phyloP scores from a whole-genome alignment of 164 flowering plant genomes.

The Liquidambar formosana region DNA sequence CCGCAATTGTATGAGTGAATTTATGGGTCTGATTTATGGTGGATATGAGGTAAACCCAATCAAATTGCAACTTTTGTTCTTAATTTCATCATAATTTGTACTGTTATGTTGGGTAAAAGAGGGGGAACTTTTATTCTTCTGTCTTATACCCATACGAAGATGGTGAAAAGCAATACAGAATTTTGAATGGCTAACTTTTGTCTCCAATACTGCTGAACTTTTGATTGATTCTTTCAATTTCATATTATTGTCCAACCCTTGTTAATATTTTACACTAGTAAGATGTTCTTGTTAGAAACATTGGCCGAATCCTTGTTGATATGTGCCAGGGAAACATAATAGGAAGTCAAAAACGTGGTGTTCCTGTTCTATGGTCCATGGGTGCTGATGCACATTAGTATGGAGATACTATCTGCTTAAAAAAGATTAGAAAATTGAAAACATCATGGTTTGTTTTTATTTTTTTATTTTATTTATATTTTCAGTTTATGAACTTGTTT shows the following conservation, averaged over 20 bases:
- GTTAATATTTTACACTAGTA: too few relatives aligned
- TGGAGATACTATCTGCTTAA: not conserved
- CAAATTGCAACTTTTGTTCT: not conserved
- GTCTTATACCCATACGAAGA: not conserved
- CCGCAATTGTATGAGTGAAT: conserved; percentile 98
- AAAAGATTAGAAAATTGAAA: not conserved
- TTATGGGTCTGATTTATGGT: conserved; percentile 92
- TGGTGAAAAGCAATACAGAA: too few relatives aligned
- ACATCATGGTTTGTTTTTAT: not conserved
- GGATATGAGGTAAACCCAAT: conserved; percentile 69
- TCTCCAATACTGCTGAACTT: too few relatives aligned
- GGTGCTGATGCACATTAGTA: not conserved
- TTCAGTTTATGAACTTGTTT: not conserved
- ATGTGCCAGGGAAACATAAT: too few relatives aligned
- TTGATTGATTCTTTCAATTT: too few relatives aligned
- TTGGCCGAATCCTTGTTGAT: too few relatives aligned
- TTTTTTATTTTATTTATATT: not conserved
- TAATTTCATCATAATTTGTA: not conserved
- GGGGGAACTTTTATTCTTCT: not conserved
- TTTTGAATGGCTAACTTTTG: too few relatives aligned
- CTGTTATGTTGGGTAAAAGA: not conserved
- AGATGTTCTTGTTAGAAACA: too few relatives aligned
- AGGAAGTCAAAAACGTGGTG: too few relatives aligned
- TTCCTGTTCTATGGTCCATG: too few relatives aligned
- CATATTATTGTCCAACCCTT: not conserved